Base-by-base conservation (phyloP, 352 stramenopile species). In the Phytophthora boehmeriae region DNA sequence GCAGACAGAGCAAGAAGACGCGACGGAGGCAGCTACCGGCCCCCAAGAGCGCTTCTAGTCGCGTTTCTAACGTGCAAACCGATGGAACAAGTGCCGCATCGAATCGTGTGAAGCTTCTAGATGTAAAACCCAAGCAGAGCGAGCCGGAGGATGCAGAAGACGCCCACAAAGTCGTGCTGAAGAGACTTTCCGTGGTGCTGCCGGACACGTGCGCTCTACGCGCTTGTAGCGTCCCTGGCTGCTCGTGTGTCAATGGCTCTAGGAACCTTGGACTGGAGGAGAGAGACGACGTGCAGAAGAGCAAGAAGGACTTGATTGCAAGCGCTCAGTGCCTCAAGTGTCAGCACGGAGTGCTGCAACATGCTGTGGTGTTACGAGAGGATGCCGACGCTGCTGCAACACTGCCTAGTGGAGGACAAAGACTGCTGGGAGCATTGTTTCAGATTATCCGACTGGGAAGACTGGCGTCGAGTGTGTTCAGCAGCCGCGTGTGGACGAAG, bases 331-430 rank as follows among this genome's bases (percentile, higher is more conserved):
- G 85, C 60, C 69, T 73, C 16, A 83, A 78, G 20, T 94, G 85
- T 57, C 73, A 88, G 39, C 85, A 94, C 43, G 81, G 83, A 13
- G 73, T 87, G 16, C 59, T 92, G 22, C 83, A 92, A 53, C 85
- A 94, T 51, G 53, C 62, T 5, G 68, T 94, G 10, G 54, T 82
- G 13, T 28, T 83, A 13, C 52, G 68, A n/a, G 70, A 83, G 38
- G 73, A 83, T 20, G 66, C 56, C 0, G 67, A 75, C 22, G 22
- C 34, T 30, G 55, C 55, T 19, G 45, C 62, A 14, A 56, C 50
- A 1, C 36, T 63, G 38, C 68, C 73, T 1, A 89, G 69, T 71
- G 78, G 80, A n/a, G 80, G 79, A 0, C 83, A 92, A 54, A 73
- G 81, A 5, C 61, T 94, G 14, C 57, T 94, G 1, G 71, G 80